A percentile compares a stretch with the other conserved stretches of the same genome.
These are phyloP conservation scores for Blastocystis sp. DNA, from an alignment of 352 stramenopile species.

Conservation along the genomic window DNA sequence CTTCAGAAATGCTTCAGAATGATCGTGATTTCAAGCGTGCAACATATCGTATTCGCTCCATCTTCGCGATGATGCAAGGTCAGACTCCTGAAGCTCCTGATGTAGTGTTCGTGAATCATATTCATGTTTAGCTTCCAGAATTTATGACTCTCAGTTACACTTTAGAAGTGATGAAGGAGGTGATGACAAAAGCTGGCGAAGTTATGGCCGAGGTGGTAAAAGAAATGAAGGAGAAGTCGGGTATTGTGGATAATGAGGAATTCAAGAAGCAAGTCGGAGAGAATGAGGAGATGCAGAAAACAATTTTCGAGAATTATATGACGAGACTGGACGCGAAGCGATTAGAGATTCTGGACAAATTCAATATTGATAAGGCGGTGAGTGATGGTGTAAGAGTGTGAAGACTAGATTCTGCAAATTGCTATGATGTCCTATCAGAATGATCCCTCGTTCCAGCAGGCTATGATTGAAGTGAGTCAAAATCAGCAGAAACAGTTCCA, in stretches of 20 bases:
- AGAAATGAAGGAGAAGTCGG: constrained; percentile 24
- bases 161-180: constrained; percentile 13
- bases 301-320: constrained; percentile 57
- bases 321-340: constrained; percentile 23
- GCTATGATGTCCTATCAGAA: constrained; percentile 65
- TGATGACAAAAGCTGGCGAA: neutral
- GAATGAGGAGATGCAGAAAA: constrained; percentile 58
- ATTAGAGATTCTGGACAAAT: constrained; percentile 49
- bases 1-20: constrained; percentile 55
- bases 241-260: neutral
- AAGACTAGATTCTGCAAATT: constrained; percentile 61
- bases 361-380: constrained; percentile 59
- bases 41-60: constrained; percentile 43
- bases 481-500: constrained; percentile 53
- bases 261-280: constrained; percentile 19
- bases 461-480: constrained; percentile 48
- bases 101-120: neutral
- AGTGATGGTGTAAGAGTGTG: neutral
- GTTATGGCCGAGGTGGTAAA: constrained; percentile 22
- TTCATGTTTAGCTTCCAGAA: constrained; percentile 40
- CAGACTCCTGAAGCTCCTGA: constrained; percentile 36
- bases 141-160: constrained; percentile 43
- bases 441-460: constrained; percentile 58
- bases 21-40: constrained; percentile 60
- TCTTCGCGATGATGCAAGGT: constrained; percentile 51